Conservation (phyloP, 768 basidiomycete species). For the Hygrophorus pudorinus region DNA sequence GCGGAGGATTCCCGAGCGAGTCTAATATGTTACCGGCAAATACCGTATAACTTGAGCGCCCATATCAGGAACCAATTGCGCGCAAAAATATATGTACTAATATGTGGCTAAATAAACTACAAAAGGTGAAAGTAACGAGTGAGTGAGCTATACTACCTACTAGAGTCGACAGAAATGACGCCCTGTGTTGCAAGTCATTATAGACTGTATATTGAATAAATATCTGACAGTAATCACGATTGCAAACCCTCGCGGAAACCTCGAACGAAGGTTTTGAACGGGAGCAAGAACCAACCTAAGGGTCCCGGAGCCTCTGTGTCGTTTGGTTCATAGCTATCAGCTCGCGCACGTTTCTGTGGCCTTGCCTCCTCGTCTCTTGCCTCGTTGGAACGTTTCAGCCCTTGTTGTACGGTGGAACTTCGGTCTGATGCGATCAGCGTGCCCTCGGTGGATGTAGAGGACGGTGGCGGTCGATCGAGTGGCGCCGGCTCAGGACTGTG, state of each 20-base stretch:
- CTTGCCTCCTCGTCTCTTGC: constrained; percentile 26
- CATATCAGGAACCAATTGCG: no score
- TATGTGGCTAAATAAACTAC: no score
- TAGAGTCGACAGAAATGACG: background rate
- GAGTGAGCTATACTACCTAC: background rate
- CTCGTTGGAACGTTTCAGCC: constrained; percentile 42
- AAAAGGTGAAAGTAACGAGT: background rate
- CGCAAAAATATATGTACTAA: background rate
- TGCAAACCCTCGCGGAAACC: constrained; percentile 55
- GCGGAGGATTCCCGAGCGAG: no score
- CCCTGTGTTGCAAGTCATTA: background rate
- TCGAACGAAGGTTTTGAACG: constrained; percentile 53
- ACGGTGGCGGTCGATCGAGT: constrained; percentile 21
- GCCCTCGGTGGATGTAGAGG: constrained; percentile 27
- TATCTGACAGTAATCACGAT: no score
- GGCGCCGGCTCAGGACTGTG: constrained; percentile 8
- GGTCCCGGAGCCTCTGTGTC: constrained; percentile 34
- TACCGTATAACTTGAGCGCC: no score
- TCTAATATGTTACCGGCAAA: no score
- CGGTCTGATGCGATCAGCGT: constrained; percentile 24
- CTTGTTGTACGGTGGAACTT: constrained; percentile 15
- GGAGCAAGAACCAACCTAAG: constrained; percentile 51
- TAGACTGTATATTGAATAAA: no score
- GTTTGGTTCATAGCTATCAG: constrained; percentile 33
- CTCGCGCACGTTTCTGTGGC: constrained; percentile 43